Percentiles rank a stretch among this genome's conserved stretches.
Conservation (phyloP, 2,329 filamentous ascomycete genomes). For the Rugonectria rugulosa region DNA sequence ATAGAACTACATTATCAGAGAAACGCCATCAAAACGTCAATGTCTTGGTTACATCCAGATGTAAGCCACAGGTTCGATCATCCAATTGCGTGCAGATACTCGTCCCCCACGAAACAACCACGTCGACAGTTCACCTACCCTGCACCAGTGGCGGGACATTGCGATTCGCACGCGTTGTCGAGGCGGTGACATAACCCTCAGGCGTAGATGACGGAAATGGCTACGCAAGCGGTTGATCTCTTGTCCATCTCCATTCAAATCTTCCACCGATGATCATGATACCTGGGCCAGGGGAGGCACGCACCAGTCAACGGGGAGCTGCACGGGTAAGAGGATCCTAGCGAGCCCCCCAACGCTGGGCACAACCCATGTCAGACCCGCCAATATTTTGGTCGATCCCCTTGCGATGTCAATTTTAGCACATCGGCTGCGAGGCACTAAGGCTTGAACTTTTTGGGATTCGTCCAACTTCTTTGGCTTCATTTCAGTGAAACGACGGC, state of each 20-base stretch:
- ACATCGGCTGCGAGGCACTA: slow-evolving; percentile 15
- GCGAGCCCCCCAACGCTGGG: slow-evolving; percentile 17
- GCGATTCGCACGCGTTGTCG: neutral
- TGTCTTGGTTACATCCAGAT: too few species aligned
- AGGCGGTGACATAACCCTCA: slow-evolving; percentile 21
- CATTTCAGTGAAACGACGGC: slow-evolving; percentile 26
- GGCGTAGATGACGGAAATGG: slow-evolving; percentile 1
- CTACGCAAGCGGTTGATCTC: slow-evolving; percentile 21
- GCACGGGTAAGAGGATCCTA: slow-evolving; percentile 16
- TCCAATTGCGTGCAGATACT: too few species aligned
- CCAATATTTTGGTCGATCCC: slow-evolving; percentile 27
- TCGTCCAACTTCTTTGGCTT: slow-evolving; percentile 4
- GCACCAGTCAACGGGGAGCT: slow-evolving; percentile 2
- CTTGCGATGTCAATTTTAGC: slow-evolving; percentile 39
- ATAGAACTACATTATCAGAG: neutral
- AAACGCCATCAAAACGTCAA: too few species aligned
- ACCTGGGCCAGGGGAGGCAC: neutral
- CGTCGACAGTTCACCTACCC: too few species aligned
- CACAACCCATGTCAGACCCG: slow-evolving; percentile 28
- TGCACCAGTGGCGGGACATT: neutral
- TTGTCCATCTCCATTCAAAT: slow-evolving; percentile 21
- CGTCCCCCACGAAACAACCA: too few species aligned
- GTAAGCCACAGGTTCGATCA: too few species aligned
- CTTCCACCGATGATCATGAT: slow-evolving; percentile 9
- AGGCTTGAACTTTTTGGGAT: slow-evolving; percentile 24